Conservation (phyloP, 345 rosid genomes). For the Angophora floribunda region DNA sequence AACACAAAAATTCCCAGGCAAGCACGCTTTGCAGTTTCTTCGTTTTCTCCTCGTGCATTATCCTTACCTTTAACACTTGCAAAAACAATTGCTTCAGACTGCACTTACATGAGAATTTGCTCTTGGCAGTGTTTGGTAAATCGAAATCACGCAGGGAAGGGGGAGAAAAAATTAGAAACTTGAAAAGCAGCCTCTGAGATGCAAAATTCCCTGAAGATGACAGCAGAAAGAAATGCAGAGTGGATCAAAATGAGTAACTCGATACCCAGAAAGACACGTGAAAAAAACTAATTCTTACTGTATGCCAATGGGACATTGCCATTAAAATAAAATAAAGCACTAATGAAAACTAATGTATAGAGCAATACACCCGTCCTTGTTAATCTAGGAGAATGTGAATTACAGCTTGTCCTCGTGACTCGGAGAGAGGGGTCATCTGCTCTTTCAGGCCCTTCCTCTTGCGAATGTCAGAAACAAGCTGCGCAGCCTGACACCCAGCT, state of each 20-base stretch:
- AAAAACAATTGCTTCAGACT: neutral
- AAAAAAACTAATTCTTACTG: neutral
- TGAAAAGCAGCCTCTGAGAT: neutral
- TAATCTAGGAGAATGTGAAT: neutral
- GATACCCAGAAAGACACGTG: neutral
- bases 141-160: neutral
- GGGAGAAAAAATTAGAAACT: neutral
- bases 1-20: neutral
- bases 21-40: neutral
- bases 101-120: neutral
- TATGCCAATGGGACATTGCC: neutral
- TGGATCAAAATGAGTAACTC: neutral
- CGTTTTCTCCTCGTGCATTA: neutral
- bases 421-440: conserved; percentile 49
- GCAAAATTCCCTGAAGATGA: neutral
- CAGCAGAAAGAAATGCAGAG: neutral
- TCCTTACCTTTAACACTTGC: neutral
- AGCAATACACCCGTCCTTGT: neutral
- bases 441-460: conserved; percentile 55
- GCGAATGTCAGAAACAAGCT: conserved; percentile 30
- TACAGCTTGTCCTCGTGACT: conserved; percentile 40
- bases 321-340: neutral
- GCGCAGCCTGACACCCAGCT: conserved; percentile 21
- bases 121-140: neutral
- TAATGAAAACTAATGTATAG: neutral